Conservation (phyloP, 2,329 filamentous ascomycete species). For the Emmonsia crescens region DNA sequence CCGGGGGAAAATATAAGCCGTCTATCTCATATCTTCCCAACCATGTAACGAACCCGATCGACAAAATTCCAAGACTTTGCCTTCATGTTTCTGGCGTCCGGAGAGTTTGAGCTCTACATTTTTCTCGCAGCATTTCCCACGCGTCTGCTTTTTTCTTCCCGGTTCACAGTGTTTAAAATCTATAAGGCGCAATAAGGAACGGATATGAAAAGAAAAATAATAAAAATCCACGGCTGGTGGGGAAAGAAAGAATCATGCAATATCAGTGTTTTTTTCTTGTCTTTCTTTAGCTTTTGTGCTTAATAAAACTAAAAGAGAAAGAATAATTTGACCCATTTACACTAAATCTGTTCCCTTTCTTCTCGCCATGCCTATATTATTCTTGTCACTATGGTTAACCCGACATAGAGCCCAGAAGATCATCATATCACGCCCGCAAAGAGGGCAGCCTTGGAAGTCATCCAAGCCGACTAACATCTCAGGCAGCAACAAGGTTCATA, state of each 20-base stretch:
- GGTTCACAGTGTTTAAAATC: neutral
- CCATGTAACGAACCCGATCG: conserved; percentile 1
- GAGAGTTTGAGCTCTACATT: neutral
- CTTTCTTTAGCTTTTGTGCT: neutral
- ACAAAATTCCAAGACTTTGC: neutral
- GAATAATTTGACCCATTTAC: neutral
- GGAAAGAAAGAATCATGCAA: neutral
- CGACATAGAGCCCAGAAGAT: neutral
- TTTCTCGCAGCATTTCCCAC: neutral
- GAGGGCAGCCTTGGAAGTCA: neutral
- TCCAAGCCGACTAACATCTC: neutral
- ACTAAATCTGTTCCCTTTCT: neutral
- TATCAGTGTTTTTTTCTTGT: neutral
- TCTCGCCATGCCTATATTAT: neutral
- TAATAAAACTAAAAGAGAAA: neutral
- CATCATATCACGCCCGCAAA: neutral
- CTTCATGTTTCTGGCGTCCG: conserved; percentile 1
- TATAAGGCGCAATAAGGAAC: neutral
- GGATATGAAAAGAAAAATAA: neutral
- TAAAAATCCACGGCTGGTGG: neutral
- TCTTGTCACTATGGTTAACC: neutral
- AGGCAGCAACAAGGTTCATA: neutral
- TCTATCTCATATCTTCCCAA: neutral
- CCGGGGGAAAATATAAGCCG: neutral
- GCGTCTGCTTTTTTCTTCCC: neutral